phyloP scores from a whole-genome alignment of 805 yeast genomes.

The Candida yuanshanica region DNA sequence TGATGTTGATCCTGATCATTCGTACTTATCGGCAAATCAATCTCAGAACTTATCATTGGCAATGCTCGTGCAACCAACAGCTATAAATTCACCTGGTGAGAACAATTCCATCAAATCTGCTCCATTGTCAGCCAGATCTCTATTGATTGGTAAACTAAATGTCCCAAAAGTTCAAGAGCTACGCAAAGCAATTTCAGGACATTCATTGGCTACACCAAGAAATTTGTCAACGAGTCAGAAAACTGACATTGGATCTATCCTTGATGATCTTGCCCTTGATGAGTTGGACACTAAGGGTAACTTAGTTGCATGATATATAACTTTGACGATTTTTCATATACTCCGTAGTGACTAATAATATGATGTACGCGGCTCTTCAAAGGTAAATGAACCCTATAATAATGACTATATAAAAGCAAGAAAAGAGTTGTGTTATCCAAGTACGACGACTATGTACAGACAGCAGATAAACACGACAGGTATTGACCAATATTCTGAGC shows the following conservation, averaged over 20 bases:
- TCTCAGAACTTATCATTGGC: slow-evolving; percentile 17
- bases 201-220: slow-evolving; percentile 3
- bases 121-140: slow-evolving; percentile 24
- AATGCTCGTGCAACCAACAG: slow-evolving; percentile 11
- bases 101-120: slow-evolving; percentile 20
- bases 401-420: background rate
- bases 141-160: slow-evolving; percentile 17
- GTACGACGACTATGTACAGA: no score
- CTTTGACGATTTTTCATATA: no score
- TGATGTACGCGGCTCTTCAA: background rate
- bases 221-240: slow-evolving; percentile 9
- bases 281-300: slow-evolving; percentile 17
- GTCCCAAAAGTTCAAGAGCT: slow-evolving; percentile 24
- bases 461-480: no score
- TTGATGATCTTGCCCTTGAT: slow-evolving; percentile 18
- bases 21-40: background rate
- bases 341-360: no score
- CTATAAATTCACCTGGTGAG: slow-evolving; percentile 7
- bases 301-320: slow-evolving; percentile 4
- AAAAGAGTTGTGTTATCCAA: no score
- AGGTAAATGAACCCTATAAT: background rate
- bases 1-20: slow-evolving; percentile 6
- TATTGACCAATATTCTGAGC: no score
- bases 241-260: slow-evolving; percentile 19
- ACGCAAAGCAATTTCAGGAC: slow-evolving; percentile 21